Conservation (phyloP, 257 asterid species). For the Solanum clarkiae region DNA sequence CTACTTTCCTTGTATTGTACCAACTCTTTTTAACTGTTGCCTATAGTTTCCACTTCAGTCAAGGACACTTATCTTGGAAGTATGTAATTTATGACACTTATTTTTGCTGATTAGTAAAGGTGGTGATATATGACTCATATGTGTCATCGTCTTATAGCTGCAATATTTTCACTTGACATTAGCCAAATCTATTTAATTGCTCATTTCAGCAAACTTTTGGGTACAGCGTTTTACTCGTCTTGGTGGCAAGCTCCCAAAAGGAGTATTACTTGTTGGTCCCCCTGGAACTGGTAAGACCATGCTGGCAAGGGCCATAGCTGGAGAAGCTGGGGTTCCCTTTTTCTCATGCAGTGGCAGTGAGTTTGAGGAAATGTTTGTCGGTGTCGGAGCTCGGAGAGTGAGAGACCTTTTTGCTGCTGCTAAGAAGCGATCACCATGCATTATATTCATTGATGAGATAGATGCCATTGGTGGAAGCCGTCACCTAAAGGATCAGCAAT, state of each 20-base stretch:
- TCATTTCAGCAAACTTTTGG: not conserved
- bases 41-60: not conserved
- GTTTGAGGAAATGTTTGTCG: constrained; percentile 97
- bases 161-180: not conserved
- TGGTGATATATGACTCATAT: not conserved
- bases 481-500: constrained; percentile 80
- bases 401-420: constrained; percentile 92
- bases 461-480: constrained; percentile 97
- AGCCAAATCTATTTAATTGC: not conserved
- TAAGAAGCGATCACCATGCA: constrained; percentile 88
- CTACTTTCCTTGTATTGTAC: not conserved
- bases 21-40: not conserved
- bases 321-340: constrained; percentile 97
- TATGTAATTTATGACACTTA: not conserved
- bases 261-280: constrained; percentile 91
- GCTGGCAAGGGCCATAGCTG: constrained; percentile 98
- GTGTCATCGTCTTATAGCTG: not conserved
- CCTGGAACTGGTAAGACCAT: constrained; percentile 98
- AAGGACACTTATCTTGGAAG: not conserved
- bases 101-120: not conserved
- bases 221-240: constrained; percentile 87
- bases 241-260: constrained; percentile 98
- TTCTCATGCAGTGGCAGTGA: constrained; percentile 98
- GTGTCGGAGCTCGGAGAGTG: constrained; percentile 97
- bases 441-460: constrained; percentile 82